These are phyloP conservation scores for Fagus sylvatica DNA, from an alignment of 306 rosid genomes.

Conservation along the genomic window DNA sequence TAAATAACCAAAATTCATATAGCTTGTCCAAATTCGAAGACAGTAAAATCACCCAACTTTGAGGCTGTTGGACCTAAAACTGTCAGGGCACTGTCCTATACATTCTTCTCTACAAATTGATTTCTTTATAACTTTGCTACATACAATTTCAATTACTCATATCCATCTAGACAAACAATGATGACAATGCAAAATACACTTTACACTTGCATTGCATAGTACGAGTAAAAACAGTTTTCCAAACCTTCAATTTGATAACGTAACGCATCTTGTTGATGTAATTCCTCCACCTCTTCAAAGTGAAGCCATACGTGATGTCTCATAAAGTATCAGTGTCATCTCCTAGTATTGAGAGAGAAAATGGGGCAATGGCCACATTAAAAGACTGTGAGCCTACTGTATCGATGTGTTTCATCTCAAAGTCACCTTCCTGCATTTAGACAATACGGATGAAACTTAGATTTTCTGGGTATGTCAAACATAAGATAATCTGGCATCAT, in stretches of 20 bases:
- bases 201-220: background rate
- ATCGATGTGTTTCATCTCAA: constrained; percentile 62
- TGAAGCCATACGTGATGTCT: constrained; percentile 12
- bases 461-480: background rate
- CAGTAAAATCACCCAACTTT: too few species aligned
- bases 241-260: background rate
- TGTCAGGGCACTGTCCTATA: constrained; percentile 9
- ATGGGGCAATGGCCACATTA: constrained; percentile 58
- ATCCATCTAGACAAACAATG: background rate
- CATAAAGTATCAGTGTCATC: constrained; percentile 40
- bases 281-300: background rate
- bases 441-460: constrained; percentile 7
- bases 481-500: background rate
- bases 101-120: constrained; percentile 24
- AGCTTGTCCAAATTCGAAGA: too few species aligned
- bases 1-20: too few species aligned
- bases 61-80: too few species aligned
- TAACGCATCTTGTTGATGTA: background rate
- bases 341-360: constrained; percentile 49
- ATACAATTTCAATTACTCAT: too few species aligned
- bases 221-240: background rate
- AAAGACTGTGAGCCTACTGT: constrained; percentile 44
- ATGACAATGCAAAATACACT: background rate
- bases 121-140: constrained; percentile 3
- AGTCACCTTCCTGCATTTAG: constrained; percentile 59